phyloP scores from a whole-genome alignment of 2,329 filamentous ascomycete genomes.

The Xylaria sp. region DNA sequence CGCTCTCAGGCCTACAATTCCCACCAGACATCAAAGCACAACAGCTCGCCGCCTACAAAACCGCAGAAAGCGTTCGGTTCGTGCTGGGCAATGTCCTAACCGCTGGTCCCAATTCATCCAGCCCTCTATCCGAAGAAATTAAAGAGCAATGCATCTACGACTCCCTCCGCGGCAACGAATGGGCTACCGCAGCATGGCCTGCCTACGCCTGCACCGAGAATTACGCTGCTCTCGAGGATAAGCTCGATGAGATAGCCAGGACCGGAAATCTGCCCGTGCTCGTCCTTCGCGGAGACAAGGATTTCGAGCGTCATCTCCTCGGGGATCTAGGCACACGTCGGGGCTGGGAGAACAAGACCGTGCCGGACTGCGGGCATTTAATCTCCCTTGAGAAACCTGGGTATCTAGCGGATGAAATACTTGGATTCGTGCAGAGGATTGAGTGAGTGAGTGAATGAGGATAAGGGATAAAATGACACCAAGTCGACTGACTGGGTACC shows the following conservation, averaged over 20 bases:
- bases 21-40: background rate
- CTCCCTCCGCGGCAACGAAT: slow-evolving; percentile 9
- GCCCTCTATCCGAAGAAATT: background rate
- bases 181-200: slow-evolving; percentile 1
- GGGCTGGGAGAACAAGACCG: background rate
- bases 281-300: slow-evolving; percentile 1
- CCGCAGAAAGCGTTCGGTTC: background rate
- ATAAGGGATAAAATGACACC: too few relatives aligned
- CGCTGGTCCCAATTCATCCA: background rate
- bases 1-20: background rate
- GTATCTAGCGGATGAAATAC: too few relatives aligned
- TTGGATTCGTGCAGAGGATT: too few relatives aligned
- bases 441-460: too few relatives aligned
- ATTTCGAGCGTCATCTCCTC: slow-evolving; percentile 2
- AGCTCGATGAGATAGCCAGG: background rate
- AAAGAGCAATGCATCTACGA: background rate
- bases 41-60: slow-evolving; percentile 6
- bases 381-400: slow-evolving; percentile 3
- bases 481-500: too few relatives aligned
- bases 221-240: background rate
- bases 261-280: too few relatives aligned
- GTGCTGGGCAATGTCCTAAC: slow-evolving; percentile 6
- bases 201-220: background rate
- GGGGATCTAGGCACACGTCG: background rate
- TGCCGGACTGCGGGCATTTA: slow-evolving; percentile 9